Evolutionary conservation across 2,329 filamentous ascomycete genomes (phyloP).

Genomic region (Fusarium concolor): DNA sequence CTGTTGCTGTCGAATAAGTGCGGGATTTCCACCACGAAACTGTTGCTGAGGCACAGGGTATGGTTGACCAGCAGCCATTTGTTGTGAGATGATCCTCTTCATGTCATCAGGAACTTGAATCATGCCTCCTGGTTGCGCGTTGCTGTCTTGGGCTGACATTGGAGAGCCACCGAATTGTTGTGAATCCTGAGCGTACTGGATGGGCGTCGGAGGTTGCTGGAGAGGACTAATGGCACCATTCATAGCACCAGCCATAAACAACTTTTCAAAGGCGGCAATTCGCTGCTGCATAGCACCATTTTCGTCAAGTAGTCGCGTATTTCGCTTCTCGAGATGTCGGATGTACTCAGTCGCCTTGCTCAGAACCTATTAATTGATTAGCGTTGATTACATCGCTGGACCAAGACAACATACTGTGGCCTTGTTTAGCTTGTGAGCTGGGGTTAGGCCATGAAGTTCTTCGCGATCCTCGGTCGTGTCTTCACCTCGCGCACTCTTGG

Average conservation of each 20-base stretch:
- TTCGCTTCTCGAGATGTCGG: conserved; percentile 89
- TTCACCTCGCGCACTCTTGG: conserved; percentile 75
- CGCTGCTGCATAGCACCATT: conserved; percentile 82
- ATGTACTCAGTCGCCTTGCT: conserved; percentile 98
- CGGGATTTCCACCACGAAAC: conserved; percentile 58
- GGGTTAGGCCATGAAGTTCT: conserved; percentile 78
- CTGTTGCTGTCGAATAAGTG: conserved; percentile 65
- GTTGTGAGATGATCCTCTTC: conserved; percentile 70
- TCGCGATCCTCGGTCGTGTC: conserved; percentile 80
- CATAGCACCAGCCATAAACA: conserved; percentile 83
- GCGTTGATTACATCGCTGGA: not conserved
- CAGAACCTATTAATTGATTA: conserved; percentile 67
- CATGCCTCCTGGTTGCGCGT: conserved; percentile 65
- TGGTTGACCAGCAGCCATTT: conserved; percentile 65
- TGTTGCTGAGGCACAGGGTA: conserved; percentile 63
- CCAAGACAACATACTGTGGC: conserved; percentile 72
- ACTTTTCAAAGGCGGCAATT: conserved; percentile 79
- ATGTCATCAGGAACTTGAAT: conserved; percentile 75
- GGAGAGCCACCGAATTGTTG: conserved; percentile 62
- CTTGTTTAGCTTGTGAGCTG: conserved; percentile 96
- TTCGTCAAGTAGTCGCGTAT: conserved; percentile 83
- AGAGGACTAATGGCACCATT: conserved; percentile 67
- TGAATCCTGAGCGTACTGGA: conserved; percentile 59
- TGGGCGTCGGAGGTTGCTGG: conserved; percentile 65
- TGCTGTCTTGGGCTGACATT: conserved; percentile 54